A percentile compares a stretch with the other conserved stretches of the same genome.
These are phyloP conservation scores for Leptographium radiaticola DNA, from an alignment of 2,329 filamentous ascomycete genomes.

Conservation along the genomic window DNA sequence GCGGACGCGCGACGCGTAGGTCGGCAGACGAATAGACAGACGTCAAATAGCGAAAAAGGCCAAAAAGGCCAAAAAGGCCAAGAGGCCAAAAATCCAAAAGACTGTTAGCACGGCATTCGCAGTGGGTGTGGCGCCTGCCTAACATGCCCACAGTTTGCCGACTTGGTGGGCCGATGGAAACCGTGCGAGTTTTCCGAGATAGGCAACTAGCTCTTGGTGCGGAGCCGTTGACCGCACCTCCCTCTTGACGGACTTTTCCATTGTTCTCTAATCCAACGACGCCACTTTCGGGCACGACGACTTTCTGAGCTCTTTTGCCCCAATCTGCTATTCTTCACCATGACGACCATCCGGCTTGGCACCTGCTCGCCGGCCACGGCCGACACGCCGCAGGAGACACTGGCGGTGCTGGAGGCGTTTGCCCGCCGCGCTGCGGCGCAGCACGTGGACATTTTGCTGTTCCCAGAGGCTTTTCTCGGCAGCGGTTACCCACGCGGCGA, in stretches of 20 bases:
- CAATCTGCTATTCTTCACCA: not conserved
- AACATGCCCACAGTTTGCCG: not conserved
- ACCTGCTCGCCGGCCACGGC: conserved; percentile 42
- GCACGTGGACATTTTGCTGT: conserved; percentile 58
- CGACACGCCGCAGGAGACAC: conserved; percentile 42
- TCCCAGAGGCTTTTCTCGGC: conserved; percentile 85
- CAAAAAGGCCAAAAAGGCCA: too few species aligned
- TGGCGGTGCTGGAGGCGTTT: conserved; percentile 50
- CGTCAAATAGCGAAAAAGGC: too few species aligned
- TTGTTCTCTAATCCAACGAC: not conserved
- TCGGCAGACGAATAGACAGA: too few species aligned
- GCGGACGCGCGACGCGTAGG: conserved; percentile 15
- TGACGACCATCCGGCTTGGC: conserved; percentile 33
- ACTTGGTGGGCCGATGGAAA: not conserved
- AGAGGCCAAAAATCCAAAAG: too few species aligned
- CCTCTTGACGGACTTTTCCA: not conserved
- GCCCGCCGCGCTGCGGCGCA: conserved; percentile 47
- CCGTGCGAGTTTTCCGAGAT: not conserved
- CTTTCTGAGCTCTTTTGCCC: too few species aligned
- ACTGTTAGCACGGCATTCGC: not conserved
- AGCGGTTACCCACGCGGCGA: conserved; percentile 72
- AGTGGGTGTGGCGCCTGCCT: not conserved
- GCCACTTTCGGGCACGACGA: too few species aligned
- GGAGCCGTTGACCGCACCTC: too few species aligned
- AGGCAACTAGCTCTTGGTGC: not conserved